These are phyloP conservation scores for Ophiocordyceps polyrhachis-furcata DNA, from an alignment of 2,329 filamentous ascomycete species.

Conservation along the genomic window DNA sequence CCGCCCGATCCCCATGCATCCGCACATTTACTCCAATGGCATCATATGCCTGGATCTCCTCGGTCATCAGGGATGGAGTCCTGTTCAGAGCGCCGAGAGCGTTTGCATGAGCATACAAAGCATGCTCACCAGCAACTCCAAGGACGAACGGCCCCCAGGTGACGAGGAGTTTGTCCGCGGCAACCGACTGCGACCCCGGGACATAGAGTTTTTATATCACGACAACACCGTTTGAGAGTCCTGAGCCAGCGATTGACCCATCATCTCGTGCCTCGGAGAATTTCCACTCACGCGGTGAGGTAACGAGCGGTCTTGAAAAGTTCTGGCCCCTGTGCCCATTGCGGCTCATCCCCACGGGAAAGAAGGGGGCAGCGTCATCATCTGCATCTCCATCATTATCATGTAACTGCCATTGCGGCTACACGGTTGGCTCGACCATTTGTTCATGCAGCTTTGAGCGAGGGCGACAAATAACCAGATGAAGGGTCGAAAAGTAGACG, in stretches of 20 bases:
- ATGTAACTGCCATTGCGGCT: background rate
- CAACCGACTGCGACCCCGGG: slow-evolving; percentile 62
- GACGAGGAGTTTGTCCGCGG: slow-evolving; percentile 75
- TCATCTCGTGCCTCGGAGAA: background rate
- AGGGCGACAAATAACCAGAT: background rate
- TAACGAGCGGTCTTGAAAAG: background rate
- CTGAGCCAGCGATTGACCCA: background rate
- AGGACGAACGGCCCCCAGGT: slow-evolving; percentile 76
- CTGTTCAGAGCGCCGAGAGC: slow-evolving; percentile 91
- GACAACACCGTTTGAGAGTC: slow-evolving; percentile 51
- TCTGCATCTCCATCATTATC: background rate
- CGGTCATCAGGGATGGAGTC: slow-evolving; percentile 76
- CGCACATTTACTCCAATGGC: slow-evolving; percentile 95
- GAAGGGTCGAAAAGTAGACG: background rate
- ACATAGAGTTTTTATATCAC: slow-evolving; percentile 89
- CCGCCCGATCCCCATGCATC: slow-evolving; percentile 74
- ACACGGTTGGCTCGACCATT: background rate
- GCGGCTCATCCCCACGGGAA: background rate
- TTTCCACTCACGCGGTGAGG: background rate
- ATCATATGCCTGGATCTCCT: slow-evolving; percentile 96
- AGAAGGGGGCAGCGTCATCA: background rate
- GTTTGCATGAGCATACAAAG: slow-evolving; percentile 95
- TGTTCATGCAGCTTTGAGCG: background rate
- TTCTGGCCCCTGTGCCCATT: background rate
- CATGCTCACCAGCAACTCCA: slow-evolving; percentile 91